Percentiles rank a stretch among this genome's conserved stretches.
These are phyloP conservation scores for Hysterium pulicare DNA, from an alignment of 2,329 filamentous ascomycete species.

Conservation along the genomic window DNA sequence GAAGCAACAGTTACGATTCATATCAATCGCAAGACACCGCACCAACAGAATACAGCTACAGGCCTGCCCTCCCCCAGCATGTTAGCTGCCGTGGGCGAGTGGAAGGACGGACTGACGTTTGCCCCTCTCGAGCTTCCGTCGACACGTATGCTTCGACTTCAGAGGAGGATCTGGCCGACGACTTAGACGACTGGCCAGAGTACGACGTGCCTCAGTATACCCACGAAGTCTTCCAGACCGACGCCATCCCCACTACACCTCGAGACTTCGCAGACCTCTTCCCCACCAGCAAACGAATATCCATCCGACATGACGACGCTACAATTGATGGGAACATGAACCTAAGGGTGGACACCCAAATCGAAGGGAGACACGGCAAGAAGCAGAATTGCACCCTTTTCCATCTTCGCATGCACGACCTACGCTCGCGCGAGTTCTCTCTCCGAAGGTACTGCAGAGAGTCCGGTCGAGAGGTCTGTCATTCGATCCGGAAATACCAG, in stretches of 20 bases:
- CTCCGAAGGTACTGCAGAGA: slow-evolving; percentile 87
- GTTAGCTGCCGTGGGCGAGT: slow-evolving; percentile 30
- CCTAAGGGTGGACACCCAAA: slow-evolving; percentile 77
- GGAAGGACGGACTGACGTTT: slow-evolving; percentile 16
- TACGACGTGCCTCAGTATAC: slow-evolving; percentile 60
- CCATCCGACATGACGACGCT: slow-evolving; percentile 85
- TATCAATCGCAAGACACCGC: slow-evolving; percentile 32
- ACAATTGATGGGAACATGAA: slow-evolving; percentile 96
- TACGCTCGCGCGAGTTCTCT: slow-evolving; percentile 82
- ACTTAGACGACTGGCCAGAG: slow-evolving; percentile 45
- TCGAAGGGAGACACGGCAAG: slow-evolving; percentile 54
- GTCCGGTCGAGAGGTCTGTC: slow-evolving; percentile 89
- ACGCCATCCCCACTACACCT: slow-evolving; percentile 73
- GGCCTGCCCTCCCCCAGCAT: slow-evolving; percentile 25
- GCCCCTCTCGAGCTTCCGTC: slow-evolving; percentile 55
- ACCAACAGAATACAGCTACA: slow-evolving; percentile 32
- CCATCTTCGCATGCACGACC: slow-evolving; percentile 91
- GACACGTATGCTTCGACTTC: slow-evolving; percentile 81
- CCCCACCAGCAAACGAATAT: slow-evolving; percentile 75
- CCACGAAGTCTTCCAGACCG: slow-evolving; percentile 60
- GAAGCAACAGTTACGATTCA: slow-evolving; percentile 25
- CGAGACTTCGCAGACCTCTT: slow-evolving; percentile 81
- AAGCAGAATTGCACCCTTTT: slow-evolving; percentile 75
- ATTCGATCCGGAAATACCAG: slow-evolving; percentile 68
- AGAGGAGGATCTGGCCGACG: slow-evolving; percentile 52